These are phyloP conservation scores for Megacollybia marginata DNA, from an alignment of 768 basidiomycete genomes.

Conservation along the genomic window DNA sequence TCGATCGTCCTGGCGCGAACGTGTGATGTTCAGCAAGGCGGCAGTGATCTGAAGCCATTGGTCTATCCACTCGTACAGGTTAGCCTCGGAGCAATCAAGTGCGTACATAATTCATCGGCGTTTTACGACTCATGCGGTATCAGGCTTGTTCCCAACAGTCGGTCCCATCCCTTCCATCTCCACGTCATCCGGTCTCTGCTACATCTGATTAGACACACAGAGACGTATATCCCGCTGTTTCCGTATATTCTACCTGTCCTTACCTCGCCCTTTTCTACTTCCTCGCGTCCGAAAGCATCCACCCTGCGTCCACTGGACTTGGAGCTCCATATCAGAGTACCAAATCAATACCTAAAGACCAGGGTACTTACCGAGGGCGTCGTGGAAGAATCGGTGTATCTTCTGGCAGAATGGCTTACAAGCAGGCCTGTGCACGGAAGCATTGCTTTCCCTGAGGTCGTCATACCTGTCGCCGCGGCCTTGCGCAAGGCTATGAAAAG, in stretches of 20 bases:
- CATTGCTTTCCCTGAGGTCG: constrained; percentile 91
- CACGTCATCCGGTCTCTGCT: constrained; percentile 86
- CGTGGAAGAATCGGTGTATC: constrained; percentile 72
- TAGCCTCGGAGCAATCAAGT: constrained; percentile 89
- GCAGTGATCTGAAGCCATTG: constrained; percentile 78
- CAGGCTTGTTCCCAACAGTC: constrained; percentile 84
- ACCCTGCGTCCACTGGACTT: constrained; percentile 87
- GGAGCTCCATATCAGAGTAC: constrained; percentile 79
- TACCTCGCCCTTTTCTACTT: constrained; percentile 59
- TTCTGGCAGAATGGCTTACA: constrained; percentile 79
- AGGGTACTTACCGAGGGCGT: constrained; percentile 78
- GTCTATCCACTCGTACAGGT: constrained; percentile 97
- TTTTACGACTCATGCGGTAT: constrained; percentile 7
- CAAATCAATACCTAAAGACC: constrained; percentile 84
- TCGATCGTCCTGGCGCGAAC: constrained; percentile 77
- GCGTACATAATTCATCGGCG: constrained; percentile 20
- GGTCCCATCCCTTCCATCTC: constrained; percentile 92
- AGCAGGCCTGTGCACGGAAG: constrained; percentile 66
- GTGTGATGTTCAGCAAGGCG: constrained; percentile 54
- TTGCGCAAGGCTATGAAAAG: constrained; percentile 72
- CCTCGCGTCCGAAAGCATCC: constrained; percentile 71
- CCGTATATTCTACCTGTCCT: constrained; percentile 86
- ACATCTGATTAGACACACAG: constrained; percentile 76
- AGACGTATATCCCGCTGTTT: constrained; percentile 80
- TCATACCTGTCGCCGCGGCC: constrained; percentile 67